Base-by-base conservation (phyloP, 2,329 filamentous ascomycete species). In the Bipolaris gigantea region DNA sequence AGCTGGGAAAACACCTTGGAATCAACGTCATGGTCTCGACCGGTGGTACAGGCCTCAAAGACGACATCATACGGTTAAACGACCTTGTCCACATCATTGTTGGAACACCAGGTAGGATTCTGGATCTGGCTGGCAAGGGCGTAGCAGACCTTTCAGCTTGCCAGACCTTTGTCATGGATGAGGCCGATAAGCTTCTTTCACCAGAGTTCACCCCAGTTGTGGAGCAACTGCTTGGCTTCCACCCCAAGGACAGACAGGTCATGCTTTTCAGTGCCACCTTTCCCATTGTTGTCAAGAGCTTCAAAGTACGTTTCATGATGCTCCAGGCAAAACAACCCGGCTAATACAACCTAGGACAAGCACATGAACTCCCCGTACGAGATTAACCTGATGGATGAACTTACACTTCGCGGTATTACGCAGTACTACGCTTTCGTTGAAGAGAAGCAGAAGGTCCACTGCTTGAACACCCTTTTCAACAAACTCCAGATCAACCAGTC, bases 201-300 rank as follows among this genome's bases (percentile, higher is more conserved):
- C 86, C 90, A 55, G 94, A 99, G 74, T 99, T 99, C 73, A 99
- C 94, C 6, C 92, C 93, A 23, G 92, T 96, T 60, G 96, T 99
- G 64, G 95, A 99, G 77, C 92, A 99, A 75, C 83, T 99, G 19
- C 83, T 99, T 45, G 89, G 90, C 61, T 97, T 96, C 78, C 93
- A 97, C 75, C 93, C 94, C 60, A 96, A 94, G 76, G 93, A 99
- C 73, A 89, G 94, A 55, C 94, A 99, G 78, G 92, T 99, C 70
- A 99, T 99, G 94, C 87, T 99, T 57, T 99, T 99, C 81, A 96
- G 91, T 66, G 95, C 95, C 56, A 99, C 94, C 4, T 99, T 99
- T 77, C 94, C 94, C 16, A 80, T 97, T 65, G 94, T 96, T 50
- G 94, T 99, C 70, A 97, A 99, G 80, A 87, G 90, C 67, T 99